phyloP scores from a whole-genome alignment of 164 flowering plant genomes.

The Vitis rupestris region DNA sequence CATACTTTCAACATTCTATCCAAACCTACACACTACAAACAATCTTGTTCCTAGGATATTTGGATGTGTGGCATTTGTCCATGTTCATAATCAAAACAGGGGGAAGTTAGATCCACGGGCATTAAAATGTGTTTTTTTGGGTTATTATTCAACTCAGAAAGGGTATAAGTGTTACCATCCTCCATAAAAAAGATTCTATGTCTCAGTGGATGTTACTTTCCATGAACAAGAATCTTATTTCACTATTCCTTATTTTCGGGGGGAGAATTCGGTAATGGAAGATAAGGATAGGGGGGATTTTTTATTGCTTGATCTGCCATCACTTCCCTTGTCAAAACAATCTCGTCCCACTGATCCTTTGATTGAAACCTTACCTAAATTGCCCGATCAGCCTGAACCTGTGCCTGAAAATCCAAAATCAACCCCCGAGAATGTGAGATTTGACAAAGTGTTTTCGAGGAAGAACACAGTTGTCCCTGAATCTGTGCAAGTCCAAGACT shows the following conservation, averaged over 20 bases:
- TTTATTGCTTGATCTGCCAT: slow-evolving; percentile 1
- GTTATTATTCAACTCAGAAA: no score
- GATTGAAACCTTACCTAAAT: no score
- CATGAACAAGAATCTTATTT: slow-evolving; percentile 5
- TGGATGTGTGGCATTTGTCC: not conserved
- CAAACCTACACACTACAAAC: slow-evolving; percentile 8
- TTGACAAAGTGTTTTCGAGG: slow-evolving; percentile 16
- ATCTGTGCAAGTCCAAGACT: slow-evolving; percentile 7
- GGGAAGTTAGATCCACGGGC: slow-evolving; percentile 15
- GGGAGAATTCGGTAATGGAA: slow-evolving; percentile 10
- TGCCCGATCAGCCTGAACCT: not conserved
- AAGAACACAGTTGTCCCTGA: slow-evolving; percentile 2
- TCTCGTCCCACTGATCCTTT: not conserved
- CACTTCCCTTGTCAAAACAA: slow-evolving; percentile 1
- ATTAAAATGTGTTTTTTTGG: no score
- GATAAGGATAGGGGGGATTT: slow-evolving; percentile 7
- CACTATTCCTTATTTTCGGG: slow-evolving; percentile 13
- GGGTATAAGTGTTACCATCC: not conserved
- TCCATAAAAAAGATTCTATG: slow-evolving; percentile 11
- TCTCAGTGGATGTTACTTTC: slow-evolving; percentile 14
- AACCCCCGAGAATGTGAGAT: not conserved
- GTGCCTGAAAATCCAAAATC: not conserved
- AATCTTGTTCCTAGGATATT: slow-evolving; percentile 7
- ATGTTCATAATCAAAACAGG: slow-evolving; percentile 11
- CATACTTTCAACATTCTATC: slow-evolving; percentile 8